Conservation (phyloP, 306 rosid species). For the Cicer chorassanicum region DNA sequence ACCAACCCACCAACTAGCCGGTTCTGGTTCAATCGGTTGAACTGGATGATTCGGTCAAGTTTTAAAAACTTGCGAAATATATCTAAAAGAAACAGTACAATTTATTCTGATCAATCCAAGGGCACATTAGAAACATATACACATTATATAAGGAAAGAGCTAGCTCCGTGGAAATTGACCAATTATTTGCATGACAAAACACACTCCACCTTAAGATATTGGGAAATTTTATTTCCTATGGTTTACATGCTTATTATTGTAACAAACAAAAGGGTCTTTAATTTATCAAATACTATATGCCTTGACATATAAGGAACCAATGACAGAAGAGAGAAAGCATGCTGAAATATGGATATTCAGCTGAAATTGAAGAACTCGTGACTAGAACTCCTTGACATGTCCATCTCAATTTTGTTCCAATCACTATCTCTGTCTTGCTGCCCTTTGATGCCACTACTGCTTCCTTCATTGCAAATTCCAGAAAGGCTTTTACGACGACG, state of each 20-base stretch:
- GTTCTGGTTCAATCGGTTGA: too few species aligned
- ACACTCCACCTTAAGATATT: too few species aligned
- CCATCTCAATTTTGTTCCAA: conserved; percentile 54
- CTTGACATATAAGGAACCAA: conserved; percentile 38
- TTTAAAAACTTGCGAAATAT: too few species aligned
- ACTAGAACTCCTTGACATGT: conserved; percentile 54
- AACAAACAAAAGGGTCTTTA: conserved; percentile 12
- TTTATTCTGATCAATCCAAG: too few species aligned
- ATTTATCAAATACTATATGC: conserved; percentile 8
- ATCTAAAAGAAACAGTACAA: too few species aligned
- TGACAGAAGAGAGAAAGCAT: conserved; percentile 92
- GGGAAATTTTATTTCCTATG: background rate
- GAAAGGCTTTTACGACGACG: conserved; percentile 66
- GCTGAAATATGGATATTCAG: conserved; percentile 40
- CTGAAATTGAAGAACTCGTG: conserved; percentile 62
- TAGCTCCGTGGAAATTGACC: too few species aligned
- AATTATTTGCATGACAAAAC: too few species aligned
- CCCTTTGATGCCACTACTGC: conserved; percentile 48
- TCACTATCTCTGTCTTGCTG: conserved; percentile 49
- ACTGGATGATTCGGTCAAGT: too few species aligned
- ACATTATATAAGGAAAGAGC: too few species aligned
- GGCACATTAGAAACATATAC: too few species aligned
- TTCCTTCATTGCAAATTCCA: conserved; percentile 59
- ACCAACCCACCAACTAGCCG: too few species aligned
- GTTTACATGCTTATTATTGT: conserved; percentile 37